Evolutionary conservation across 2,329 filamentous ascomycete species (phyloP).

Genomic region (Chaetomiaceae sp.): DNA sequence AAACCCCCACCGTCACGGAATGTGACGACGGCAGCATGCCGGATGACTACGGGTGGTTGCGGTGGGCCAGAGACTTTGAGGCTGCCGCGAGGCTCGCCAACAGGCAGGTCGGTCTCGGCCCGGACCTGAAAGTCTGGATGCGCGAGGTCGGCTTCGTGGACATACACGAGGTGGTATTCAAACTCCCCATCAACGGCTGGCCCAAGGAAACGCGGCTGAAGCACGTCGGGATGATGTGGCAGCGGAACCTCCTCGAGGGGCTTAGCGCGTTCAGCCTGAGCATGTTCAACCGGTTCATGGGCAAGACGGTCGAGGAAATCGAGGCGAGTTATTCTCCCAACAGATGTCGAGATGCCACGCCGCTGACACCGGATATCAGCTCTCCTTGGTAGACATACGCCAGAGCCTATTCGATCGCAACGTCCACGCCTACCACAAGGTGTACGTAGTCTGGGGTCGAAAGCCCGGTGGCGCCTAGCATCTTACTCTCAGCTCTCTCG

Average conservation of each 20-base stretch:
- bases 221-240: conserved; percentile 32
- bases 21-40: conserved; percentile 30
- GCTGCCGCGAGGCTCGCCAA: conserved; percentile 17
- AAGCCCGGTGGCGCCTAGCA: conserved; percentile 37
- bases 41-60: conserved; percentile 13
- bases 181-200: conserved; percentile 36
- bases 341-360: not conserved
- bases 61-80: conserved; percentile 25
- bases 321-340: conserved; percentile 37
- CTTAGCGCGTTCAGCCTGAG: conserved; percentile 32
- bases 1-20: conserved; percentile 33
- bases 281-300: conserved; percentile 35
- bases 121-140: conserved; percentile 27
- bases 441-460: conserved; percentile 49
- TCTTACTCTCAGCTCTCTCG: too few relatives aligned
- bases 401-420: conserved; percentile 42
- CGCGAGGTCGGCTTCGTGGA: conserved; percentile 32
- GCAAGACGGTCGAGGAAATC: conserved; percentile 42
- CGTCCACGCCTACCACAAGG: conserved; percentile 46
- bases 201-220: conserved; percentile 29
- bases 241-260: conserved; percentile 29
- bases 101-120: conserved; percentile 21
- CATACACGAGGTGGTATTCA: conserved; percentile 28
- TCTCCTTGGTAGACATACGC: conserved; percentile 47
- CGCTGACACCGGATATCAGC: conserved; percentile 30